phyloP scores from a whole-genome alignment of 2,329 filamentous ascomycete species.

The Fonsecaea pugnacius region DNA sequence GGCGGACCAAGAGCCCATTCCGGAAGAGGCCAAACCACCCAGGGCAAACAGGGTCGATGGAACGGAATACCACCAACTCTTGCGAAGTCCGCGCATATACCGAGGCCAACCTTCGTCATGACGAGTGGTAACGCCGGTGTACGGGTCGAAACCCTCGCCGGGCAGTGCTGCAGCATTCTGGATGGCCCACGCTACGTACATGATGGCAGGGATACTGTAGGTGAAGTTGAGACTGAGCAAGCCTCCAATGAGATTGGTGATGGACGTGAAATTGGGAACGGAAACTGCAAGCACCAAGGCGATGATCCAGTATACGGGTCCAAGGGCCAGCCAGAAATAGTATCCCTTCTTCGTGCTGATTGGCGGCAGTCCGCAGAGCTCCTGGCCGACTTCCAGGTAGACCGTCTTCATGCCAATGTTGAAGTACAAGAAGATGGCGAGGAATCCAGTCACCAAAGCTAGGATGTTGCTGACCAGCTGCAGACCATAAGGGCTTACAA shows the following conservation, averaged over 20 bases:
- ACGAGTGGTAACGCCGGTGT: constrained; percentile 45
- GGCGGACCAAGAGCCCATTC: constrained; percentile 48
- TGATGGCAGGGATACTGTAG: constrained; percentile 62
- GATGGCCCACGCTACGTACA: constrained; percentile 54
- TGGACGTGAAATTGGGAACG: constrained; percentile 57
- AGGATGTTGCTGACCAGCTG: constrained; percentile 42
- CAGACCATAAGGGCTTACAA: constrained; percentile 44
- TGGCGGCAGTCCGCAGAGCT: constrained; percentile 55
- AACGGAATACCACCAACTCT: constrained; percentile 45
- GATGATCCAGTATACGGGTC: constrained; percentile 62
- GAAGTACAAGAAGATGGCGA: constrained; percentile 46
- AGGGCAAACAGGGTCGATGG: constrained; percentile 47
- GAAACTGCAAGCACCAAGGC: constrained; percentile 61
- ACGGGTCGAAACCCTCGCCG: constrained; percentile 52
- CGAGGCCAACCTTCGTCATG: constrained; percentile 48
- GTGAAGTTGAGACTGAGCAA: constrained; percentile 63
- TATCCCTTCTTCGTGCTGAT: constrained; percentile 57
- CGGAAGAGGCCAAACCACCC: constrained; percentile 43
- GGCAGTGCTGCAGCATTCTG: constrained; percentile 52
- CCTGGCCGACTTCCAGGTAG: constrained; percentile 54
- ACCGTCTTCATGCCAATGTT: constrained; percentile 50
- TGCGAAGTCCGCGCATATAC: constrained; percentile 48
- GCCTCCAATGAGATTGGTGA: constrained; percentile 57
- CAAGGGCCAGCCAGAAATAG: constrained; percentile 54
- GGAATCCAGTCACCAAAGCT: constrained; percentile 40